phyloP scores from a whole-genome alignment of 208 protist genomes.

The Tritrichomonas musculus region DNA sequence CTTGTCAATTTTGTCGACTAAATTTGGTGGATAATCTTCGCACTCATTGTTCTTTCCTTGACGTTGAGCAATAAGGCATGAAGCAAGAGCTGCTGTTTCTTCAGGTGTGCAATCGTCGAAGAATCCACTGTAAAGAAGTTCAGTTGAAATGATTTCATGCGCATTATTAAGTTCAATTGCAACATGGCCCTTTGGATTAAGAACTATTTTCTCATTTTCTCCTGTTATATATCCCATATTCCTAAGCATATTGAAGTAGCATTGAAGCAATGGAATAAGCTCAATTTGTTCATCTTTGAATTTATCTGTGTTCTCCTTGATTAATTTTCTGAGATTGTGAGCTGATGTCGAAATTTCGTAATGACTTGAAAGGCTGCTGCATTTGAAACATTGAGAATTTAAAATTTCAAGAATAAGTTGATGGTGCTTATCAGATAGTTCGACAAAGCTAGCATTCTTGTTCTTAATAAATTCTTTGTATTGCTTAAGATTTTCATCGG shows the following conservation, averaged over 20 bases:
- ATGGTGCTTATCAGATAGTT: background rate
- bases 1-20: background rate
- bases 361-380: background rate
- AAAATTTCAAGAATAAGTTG: background rate
- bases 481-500: too few relatives aligned
- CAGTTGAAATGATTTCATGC: constrained; percentile 94
- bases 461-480: background rate
- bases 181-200: background rate
- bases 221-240: background rate
- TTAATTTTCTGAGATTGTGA: too few relatives aligned
- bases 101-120: constrained; percentile 74
- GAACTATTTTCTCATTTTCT: background rate
- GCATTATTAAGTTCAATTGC: constrained; percentile 54
- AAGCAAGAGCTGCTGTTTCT: background rate
- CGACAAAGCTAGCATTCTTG: background rate
- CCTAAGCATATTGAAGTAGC: background rate
- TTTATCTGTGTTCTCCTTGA: background rate
- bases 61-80: background rate
- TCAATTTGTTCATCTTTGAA: background rate
- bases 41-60: background rate
- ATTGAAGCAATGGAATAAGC: background rate
- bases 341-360: background rate
- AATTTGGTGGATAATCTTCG: background rate
- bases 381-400: background rate
- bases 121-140: constrained; percentile 91